A percentile compares a stretch with the other conserved stretches of the same genome.
phyloP scores from a whole-genome alignment of 2,329 filamentous ascomycete genomes.

The Phoma sp. region DNA sequence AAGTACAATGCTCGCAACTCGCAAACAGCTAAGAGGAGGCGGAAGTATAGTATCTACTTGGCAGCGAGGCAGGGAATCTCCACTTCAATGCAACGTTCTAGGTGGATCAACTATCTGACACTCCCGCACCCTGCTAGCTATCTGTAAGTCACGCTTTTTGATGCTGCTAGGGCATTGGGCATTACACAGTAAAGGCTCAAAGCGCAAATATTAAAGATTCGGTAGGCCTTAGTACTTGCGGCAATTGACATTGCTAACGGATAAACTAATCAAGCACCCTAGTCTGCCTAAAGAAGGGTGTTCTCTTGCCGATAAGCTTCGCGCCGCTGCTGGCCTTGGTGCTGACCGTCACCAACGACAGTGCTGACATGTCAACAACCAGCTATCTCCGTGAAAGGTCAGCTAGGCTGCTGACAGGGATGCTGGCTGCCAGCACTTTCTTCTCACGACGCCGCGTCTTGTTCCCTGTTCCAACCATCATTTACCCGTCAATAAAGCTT shows the following conservation, averaged over 20 bases:
- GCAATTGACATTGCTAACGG: neutral
- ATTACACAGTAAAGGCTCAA: too few relatives aligned
- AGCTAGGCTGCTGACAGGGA: neutral
- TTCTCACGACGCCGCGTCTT: neutral
- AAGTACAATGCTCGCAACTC: too few relatives aligned
- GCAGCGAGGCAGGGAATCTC: too few relatives aligned
- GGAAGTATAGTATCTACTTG: too few relatives aligned
- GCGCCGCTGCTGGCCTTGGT: neutral
- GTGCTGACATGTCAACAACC: neutral
- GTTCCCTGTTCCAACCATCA: neutral
- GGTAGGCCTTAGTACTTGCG: too few relatives aligned
- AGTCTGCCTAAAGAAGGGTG: neutral
- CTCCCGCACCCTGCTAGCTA: too few relatives aligned
- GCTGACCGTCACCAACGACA: neutral
- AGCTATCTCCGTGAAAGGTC: neutral
- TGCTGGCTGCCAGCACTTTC: neutral
- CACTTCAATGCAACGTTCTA: too few relatives aligned
- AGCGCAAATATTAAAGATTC: too few relatives aligned
- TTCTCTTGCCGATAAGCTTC: neutral
- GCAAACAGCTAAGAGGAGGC: too few relatives aligned
- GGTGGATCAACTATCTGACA: too few relatives aligned
- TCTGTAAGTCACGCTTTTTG: too few relatives aligned
- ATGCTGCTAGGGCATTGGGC: too few relatives aligned
- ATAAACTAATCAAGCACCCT: neutral
- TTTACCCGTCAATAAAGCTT: neutral